phyloP scores from a whole-genome alignment of 1,284 basidiomycete genomes.

The Abortiporus biennis region DNA sequence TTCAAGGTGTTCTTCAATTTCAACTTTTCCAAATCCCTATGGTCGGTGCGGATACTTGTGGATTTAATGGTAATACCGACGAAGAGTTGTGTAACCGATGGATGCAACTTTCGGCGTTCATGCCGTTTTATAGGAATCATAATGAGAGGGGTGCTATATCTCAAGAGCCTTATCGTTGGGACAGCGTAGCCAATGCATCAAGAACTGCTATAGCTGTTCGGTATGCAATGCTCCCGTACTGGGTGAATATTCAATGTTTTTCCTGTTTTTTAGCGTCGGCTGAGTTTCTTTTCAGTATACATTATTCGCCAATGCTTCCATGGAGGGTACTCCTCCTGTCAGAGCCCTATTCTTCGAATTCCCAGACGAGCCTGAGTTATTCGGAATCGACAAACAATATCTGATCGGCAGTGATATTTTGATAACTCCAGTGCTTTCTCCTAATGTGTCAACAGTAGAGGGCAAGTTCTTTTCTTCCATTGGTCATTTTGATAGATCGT shows the following conservation, averaged over 20 bases:
- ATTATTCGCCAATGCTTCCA: slow-evolving; percentile 65
- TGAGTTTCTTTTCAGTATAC: slow-evolving; percentile 44
- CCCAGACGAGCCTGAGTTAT: slow-evolving; percentile 60
- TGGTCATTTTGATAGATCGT: no score
- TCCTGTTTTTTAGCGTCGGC: background rate
- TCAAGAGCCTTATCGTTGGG: slow-evolving; percentile 75
- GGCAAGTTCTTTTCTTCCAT: slow-evolving; percentile 35
- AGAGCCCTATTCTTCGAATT: slow-evolving; percentile 76
- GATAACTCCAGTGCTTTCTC: slow-evolving; percentile 66
- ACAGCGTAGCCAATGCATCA: slow-evolving; percentile 67
- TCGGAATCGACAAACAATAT: slow-evolving; percentile 63
- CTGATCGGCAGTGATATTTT: slow-evolving; percentile 64
- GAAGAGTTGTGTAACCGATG: slow-evolving; percentile 81
- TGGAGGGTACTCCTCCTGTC: slow-evolving; percentile 59
- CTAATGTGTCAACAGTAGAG: slow-evolving; percentile 48
- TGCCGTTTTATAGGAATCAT: slow-evolving; percentile 72
- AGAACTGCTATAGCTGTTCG: slow-evolving; percentile 62
- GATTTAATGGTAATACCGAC: slow-evolving; percentile 64
- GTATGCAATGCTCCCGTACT: slow-evolving; percentile 69
- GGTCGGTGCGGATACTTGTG: slow-evolving; percentile 72
- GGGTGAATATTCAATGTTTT: slow-evolving; percentile 34
- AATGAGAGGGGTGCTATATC: slow-evolving; percentile 54
- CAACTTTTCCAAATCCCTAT: slow-evolving; percentile 73
- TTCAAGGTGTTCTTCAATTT: slow-evolving; percentile 70
- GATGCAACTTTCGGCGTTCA: slow-evolving; percentile 75